Conservation (phyloP, 164 flowering plant genomes). For the Aristolochia californica region DNA sequence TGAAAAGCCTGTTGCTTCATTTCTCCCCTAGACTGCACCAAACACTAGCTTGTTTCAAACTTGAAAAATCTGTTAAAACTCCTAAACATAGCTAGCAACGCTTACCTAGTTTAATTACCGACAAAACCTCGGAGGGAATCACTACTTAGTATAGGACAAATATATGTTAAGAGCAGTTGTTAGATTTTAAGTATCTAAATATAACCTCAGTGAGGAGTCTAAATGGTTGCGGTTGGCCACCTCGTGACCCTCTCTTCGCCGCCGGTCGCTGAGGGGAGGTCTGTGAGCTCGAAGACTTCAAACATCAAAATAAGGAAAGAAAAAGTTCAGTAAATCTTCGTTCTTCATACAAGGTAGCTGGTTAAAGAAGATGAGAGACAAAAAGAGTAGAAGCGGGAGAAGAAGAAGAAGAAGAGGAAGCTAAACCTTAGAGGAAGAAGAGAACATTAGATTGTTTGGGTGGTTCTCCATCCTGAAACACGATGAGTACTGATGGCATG, state of each 20-base stretch:
- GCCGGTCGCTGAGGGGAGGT: neutral
- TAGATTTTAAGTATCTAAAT: neutral
- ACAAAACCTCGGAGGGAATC: no score
- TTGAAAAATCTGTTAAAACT: neutral
- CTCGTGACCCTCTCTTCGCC: neutral
- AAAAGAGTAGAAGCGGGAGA: no score
- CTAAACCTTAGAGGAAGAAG: conserved; percentile 4
- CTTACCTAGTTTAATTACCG: no score
- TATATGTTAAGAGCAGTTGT: neutral
- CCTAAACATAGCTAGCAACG: no score
- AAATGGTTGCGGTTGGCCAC: conserved; percentile 5
- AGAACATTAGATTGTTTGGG: conserved; percentile 1
- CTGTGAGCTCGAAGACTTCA: conserved; percentile 4
- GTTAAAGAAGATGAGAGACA: neutral
- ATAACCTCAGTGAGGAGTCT: conserved; percentile 7
- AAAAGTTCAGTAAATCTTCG: neutral
- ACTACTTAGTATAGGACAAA: neutral
- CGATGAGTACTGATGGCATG: neutral
- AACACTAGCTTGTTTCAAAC: neutral
- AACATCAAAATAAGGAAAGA: neutral
- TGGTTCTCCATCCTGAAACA: conserved; percentile 3
- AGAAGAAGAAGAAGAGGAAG: neutral
- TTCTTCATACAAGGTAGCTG: neutral
- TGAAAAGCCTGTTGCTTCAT: conserved; percentile 10
- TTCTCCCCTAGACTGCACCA: conserved; percentile 19